Percentiles rank a stretch among this genome's conserved stretches.
Conservation (phyloP, 192 early-diverging fungal genomes). For the Dissophora ornata region DNA sequence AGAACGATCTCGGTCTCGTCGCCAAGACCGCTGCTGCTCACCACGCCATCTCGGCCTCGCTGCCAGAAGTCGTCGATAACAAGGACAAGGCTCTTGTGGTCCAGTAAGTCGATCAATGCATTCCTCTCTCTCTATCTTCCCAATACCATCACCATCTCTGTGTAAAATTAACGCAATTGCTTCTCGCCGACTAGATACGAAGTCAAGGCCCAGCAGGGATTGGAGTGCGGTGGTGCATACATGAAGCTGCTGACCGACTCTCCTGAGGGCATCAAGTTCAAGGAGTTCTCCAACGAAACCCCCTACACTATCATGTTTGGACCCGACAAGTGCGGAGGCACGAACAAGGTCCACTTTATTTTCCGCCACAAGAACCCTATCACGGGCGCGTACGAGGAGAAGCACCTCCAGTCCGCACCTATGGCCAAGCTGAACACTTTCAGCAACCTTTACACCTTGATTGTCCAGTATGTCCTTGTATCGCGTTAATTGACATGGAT, state of each 20-base stretch:
- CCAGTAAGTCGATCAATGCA: slow-evolving; percentile 62
- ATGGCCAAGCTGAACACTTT: slow-evolving; percentile 72
- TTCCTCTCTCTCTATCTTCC: neutral
- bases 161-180: neutral
- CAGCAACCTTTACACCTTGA: slow-evolving; percentile 85
- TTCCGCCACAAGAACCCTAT: slow-evolving; percentile 91
- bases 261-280: slow-evolving; percentile 69
- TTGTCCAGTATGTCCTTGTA: slow-evolving; percentile 62
- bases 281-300: slow-evolving; percentile 82
- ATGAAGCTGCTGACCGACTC: slow-evolving; percentile 83
- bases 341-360: slow-evolving; percentile 95
- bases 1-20: slow-evolving; percentile 81
- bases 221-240: slow-evolving; percentile 95
- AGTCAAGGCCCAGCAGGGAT: slow-evolving; percentile 87
- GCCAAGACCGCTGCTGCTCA: slow-evolving; percentile 85
- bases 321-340: slow-evolving; percentile 89
- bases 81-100: slow-evolving; percentile 81
- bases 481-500: neutral
- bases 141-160: too few relatives aligned
- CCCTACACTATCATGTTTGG: slow-evolving; percentile 94
- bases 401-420: slow-evolving; percentile 81
- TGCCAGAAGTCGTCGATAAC: slow-evolving; percentile 78
- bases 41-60: slow-evolving; percentile 86
- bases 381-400: slow-evolving; percentile 85
- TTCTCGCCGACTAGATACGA: slow-evolving; percentile 64